Percentiles rank a stretch among this genome's conserved stretches.
phyloP scores from a whole-genome alignment of 1,284 basidiomycete species.

The Grifola frondosa region DNA sequence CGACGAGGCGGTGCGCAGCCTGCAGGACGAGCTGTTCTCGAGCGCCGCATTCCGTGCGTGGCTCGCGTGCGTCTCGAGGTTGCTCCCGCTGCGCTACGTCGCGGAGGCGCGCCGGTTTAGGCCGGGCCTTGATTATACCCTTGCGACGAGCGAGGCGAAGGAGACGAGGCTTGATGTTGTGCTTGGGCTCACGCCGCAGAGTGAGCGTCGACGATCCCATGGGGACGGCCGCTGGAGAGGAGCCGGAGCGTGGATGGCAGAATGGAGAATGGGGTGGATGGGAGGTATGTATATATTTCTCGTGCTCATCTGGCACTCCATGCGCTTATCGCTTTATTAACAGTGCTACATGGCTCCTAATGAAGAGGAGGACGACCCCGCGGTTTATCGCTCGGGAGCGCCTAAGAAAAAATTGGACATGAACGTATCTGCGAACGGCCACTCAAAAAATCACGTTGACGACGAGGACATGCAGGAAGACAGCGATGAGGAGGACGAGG shows the following conservation, averaged over 20 bases:
- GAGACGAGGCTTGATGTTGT: conserved; percentile 86
- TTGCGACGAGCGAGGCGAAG: conserved; percentile 86
- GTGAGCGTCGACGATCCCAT: conserved; percentile 40
- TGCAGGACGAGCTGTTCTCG: conserved; percentile 78
- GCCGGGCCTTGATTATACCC: conserved; percentile 93
- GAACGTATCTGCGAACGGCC: conserved; percentile 30
- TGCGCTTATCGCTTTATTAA: conserved; percentile 3
- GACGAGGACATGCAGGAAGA: conserved; percentile 30
- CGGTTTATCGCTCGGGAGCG: conserved; percentile 81
- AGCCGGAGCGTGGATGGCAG: conserved; percentile 59
- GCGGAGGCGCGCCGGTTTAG: conserved; percentile 86
- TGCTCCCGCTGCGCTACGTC: conserved; percentile 75
- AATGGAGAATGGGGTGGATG: conserved; percentile 88
- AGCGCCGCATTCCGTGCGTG: conserved; percentile 89
- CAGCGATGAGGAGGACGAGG: conserved; percentile 63
- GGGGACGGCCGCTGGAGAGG: conserved; percentile 33
- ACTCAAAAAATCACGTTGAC: conserved; percentile 23
- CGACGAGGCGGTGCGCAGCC: conserved; percentile 58
- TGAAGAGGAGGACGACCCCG: conserved; percentile 91
- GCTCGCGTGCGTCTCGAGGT: conserved; percentile 76
- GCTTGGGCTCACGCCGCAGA: conserved; percentile 87
- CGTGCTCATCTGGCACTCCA: conserved; percentile 4
- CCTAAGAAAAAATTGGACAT: conserved; percentile 37
- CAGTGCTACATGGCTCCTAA: conserved; percentile 94
- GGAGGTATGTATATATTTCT: conserved; percentile 60